These are phyloP conservation scores for Claviceps capensis DNA, from an alignment of 2,329 filamentous ascomycete species.

Conservation along the genomic window DNA sequence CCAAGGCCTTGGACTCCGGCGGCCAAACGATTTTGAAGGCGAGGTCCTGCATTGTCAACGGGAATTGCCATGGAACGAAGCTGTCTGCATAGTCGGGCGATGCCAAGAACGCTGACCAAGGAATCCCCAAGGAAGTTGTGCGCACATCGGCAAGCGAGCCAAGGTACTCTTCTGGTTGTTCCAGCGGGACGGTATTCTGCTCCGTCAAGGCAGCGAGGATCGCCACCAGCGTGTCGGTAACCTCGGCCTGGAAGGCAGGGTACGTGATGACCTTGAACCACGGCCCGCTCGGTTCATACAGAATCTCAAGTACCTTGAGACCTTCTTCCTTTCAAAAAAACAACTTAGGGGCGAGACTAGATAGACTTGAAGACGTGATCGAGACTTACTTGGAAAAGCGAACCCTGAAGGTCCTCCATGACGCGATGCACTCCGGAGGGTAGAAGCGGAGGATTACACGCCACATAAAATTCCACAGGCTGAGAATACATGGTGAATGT, in stretches of 20 bases:
- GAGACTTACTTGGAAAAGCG: background rate
- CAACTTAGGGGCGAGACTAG: background rate
- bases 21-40: slow-evolving; percentile 1
- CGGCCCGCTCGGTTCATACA: slow-evolving; percentile 22
- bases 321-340: background rate
- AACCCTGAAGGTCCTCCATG: slow-evolving; percentile 7
- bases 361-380: background rate
- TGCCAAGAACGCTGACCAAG: background rate
- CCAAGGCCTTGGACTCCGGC: background rate
- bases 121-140: background rate
- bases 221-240: slow-evolving; percentile 10
- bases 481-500: background rate
- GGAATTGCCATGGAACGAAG: background rate
- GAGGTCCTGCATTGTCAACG: background rate
- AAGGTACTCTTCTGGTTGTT: background rate
- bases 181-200: background rate
- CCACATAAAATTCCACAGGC: slow-evolving; percentile 19
- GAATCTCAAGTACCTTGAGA: slow-evolving; percentile 15
- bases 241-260: slow-evolving; percentile 2
- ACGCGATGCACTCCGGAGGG: slow-evolving; percentile 16
- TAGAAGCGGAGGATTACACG: slow-evolving; percentile 21
- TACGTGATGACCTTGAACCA: slow-evolving; percentile 21
- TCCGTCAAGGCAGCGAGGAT: slow-evolving; percentile 10
- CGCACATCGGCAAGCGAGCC: background rate
- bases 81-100: background rate